A percentile compares a stretch with the other conserved stretches of the same genome.
These are phyloP conservation scores for Plasmodium blacklocki DNA, from an alignment of 169 alveolate species.

Conservation along the genomic window DNA sequence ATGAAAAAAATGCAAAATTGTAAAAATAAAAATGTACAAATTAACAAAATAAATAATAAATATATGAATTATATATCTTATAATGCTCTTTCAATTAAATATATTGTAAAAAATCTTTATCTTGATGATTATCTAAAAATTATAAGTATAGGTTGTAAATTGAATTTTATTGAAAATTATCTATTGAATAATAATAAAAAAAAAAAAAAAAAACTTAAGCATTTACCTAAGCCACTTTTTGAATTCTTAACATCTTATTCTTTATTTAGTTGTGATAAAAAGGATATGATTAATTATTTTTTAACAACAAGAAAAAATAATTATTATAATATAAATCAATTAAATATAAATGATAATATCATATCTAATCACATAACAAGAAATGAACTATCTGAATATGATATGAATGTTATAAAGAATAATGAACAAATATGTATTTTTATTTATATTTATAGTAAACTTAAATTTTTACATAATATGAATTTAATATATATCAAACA, in stretches of 20 bases:
- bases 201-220: slow-evolving; percentile 56
- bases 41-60: slow-evolving; percentile 8
- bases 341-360: not conserved
- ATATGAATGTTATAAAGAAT: slow-evolving; percentile 45
- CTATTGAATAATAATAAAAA: slow-evolving; percentile 14
- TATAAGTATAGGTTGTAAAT: slow-evolving; percentile 52
- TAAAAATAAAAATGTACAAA: slow-evolving; percentile 8
- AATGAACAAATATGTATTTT: slow-evolving; percentile 51
- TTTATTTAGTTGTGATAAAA: slow-evolving; percentile 29
- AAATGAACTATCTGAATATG: slow-evolving; percentile 29
- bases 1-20: not conserved
- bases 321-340: slow-evolving; percentile 3
- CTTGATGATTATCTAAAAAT: slow-evolving; percentile 66
- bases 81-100: slow-evolving; percentile 16
- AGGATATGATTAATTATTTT: slow-evolving; percentile 36
- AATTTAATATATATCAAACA: slow-evolving; percentile 28
- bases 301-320: slow-evolving; percentile 18
- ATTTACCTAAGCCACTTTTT: slow-evolving; percentile 44
- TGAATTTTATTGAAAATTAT: slow-evolving; percentile 68
- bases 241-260: slow-evolving; percentile 76
- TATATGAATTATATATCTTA: not conserved
- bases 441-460: slow-evolving; percentile 38
- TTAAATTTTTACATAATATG: slow-evolving; percentile 65
- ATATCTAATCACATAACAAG: not conserved
- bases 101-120: slow-evolving; percentile 56